phyloP scores from a whole-genome alignment of 768 basidiomycete species.

The Boletus patriciae region DNA sequence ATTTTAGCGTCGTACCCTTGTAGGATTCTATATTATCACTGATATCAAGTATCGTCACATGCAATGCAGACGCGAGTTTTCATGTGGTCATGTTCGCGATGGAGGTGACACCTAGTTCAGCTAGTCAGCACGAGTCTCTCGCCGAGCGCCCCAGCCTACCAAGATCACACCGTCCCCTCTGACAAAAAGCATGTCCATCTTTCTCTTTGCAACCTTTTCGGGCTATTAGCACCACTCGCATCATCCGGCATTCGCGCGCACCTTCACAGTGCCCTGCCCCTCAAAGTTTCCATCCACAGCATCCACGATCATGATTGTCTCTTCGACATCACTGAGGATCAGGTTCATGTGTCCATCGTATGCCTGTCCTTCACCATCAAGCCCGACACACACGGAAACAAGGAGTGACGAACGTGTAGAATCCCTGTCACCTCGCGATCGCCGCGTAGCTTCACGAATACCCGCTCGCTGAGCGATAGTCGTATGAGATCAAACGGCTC shows the following conservation, averaged over 20 bases:
- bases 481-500: conserved; percentile 98
- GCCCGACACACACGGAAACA: neutral
- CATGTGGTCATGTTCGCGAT: conserved; percentile 57
- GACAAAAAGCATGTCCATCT: conserved; percentile 97
- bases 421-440: conserved; percentile 91
- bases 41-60: conserved; percentile 11
- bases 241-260: conserved; percentile 30
- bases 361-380: conserved; percentile 55
- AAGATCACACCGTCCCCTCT: conserved; percentile 96
- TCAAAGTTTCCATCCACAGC: conserved; percentile 62
- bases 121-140: conserved; percentile 12
- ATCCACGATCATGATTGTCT: conserved; percentile 96
- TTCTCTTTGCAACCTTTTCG: conserved; percentile 81
- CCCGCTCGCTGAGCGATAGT: conserved; percentile 93
- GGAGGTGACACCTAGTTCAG: conserved; percentile 71
- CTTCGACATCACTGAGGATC: conserved; percentile 96
- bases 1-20: neutral
- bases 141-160: conserved; percentile 46
- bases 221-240: neutral
- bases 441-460: conserved; percentile 95
- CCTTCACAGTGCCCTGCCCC: conserved; percentile 64
- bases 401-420: conserved; percentile 72
- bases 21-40: neutral
- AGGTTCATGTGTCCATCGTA: conserved; percentile 99
- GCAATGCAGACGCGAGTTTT: conserved; percentile 18